These are phyloP conservation scores for Catharanthus roseus DNA, from an alignment of 257 asterid species.

Conservation along the genomic window DNA sequence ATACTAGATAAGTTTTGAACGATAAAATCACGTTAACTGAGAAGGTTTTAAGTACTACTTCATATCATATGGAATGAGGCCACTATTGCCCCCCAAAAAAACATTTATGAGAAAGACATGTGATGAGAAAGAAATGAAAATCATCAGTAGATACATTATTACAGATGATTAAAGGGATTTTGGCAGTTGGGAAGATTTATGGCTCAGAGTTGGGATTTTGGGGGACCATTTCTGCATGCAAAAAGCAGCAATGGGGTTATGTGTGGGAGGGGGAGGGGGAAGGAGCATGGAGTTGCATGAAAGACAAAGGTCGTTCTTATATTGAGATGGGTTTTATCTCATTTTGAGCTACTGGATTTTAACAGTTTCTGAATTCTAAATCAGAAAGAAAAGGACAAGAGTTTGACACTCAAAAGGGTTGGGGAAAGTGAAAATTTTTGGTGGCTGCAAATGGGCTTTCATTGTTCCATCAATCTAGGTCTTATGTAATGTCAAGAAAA, in stretches of 20 bases:
- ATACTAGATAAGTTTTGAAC: no score
- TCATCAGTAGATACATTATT: background rate
- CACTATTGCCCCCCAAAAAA: no score
- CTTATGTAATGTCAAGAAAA: constrained; percentile 24
- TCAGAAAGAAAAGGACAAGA: constrained; percentile 33
- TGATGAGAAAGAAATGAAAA: constrained; percentile 8
- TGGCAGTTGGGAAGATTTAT: constrained; percentile 34
- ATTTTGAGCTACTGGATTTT: constrained; percentile 45
- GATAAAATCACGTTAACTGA: no score
- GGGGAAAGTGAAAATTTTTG: constrained; percentile 26
- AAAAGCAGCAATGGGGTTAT: no score
- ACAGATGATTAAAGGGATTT: constrained; percentile 5
- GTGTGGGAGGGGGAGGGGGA: constrained; percentile 6
- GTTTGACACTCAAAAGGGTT: constrained; percentile 26
- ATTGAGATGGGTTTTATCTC: constrained; percentile 38
- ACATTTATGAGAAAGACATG: constrained; percentile 18
- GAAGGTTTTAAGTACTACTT: no score
- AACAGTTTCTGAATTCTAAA: constrained; percentile 27
- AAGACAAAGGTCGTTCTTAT: constrained; percentile 59
- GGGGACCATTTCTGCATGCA: constrained; percentile 52
- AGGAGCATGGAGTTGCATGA: constrained; percentile 54
- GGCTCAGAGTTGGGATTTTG: constrained; percentile 18
- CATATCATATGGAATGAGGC: no score
- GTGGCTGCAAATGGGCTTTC: constrained; percentile 24
- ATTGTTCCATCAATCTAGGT: constrained; percentile 22